A percentile compares a stretch with the other conserved stretches of the same genome.
Evolutionary conservation across 306 rosid genomes (phyloP).

Genomic region (Hylodesmum podocarpum): DNA sequence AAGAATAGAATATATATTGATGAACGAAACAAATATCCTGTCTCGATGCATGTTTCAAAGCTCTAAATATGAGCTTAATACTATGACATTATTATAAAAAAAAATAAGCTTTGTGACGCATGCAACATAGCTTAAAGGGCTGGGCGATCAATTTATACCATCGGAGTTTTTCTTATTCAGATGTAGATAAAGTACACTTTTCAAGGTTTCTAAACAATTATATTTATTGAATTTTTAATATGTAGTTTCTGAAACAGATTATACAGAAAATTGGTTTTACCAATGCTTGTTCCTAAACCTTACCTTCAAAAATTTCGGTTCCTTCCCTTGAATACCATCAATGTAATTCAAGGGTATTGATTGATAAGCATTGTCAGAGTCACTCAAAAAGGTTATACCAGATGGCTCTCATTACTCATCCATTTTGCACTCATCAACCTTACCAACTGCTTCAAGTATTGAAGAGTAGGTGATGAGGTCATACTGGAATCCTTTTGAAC

Average conservation of each 20-base stretch:
- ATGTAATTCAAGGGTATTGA: conserved; percentile 13
- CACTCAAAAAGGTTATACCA: background rate
- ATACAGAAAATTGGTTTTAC: background rate
- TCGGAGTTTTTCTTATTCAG: background rate
- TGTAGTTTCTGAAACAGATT: background rate
- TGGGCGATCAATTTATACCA: background rate
- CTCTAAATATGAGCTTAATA: background rate
- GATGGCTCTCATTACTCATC: conserved; percentile 26
- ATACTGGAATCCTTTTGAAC: conserved; percentile 63
- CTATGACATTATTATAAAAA: background rate
- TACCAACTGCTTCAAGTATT: conserved; percentile 95
- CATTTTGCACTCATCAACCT: conserved; percentile 54
- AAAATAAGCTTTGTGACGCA: background rate
- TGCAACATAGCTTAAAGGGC: background rate
- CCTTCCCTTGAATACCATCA: background rate
- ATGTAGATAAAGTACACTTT: background rate
- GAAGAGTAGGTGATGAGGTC: conserved; percentile 86
- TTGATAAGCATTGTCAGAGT: background rate
- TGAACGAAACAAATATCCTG: background rate
- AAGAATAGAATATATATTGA: background rate
- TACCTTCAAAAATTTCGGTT: background rate
- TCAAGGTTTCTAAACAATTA: background rate
- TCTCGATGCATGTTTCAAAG: background rate
- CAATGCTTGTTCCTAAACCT: background rate
- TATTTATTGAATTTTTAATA: background rate